Evolutionary conservation across 345 rosid genomes (phyloP), one percentile per base, ranked within the genome.

Genomic region (Camelina laxa): DNA sequence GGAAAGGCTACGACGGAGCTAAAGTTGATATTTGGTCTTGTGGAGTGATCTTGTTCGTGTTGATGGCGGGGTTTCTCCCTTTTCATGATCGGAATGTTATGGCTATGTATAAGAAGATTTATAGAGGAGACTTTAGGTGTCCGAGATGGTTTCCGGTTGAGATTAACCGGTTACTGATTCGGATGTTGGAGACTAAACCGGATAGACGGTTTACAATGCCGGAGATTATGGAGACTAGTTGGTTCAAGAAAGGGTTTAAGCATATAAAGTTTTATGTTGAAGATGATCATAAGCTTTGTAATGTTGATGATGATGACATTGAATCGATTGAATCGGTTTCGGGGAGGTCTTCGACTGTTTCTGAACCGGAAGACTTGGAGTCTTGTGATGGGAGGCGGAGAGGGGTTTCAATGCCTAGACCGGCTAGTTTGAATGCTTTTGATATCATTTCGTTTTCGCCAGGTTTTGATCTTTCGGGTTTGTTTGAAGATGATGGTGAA

Each of bases 1-100:
- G 93, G 44, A 88, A 82, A 65, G 93, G 91, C 1, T 93, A 93
- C 69, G 94, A 91, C 44, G 98, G 94, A 0, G 89, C 92, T 4
- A 89, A 88, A 64, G 96, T 89, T 2, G 98, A 88, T 69, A 81
- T 88, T 17, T 93, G 98, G 98, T 89, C 98, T 67, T 93, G 97
- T 58, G 98, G 98, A 13, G 96, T 93, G 19, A 80, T 93, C 44
- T 65, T 91, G 60, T 91, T 88, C 76, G 93, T 93, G 69, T 70
- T 91, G 6, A 76, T 93, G 84, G 87, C 97, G 0, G 97, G 92
- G 6, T 63, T 79, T 54, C 79, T 93, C n/a, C 98, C 98, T 6
- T 93, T 91, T 71, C 89, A 93, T 39, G 97, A 88, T 55, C 90
- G 85, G 6, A 93, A 91, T 71, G 65, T 91, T 22, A 89, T 91